Conservation (phyloP, 2,329 filamentous ascomycete genomes). For the Fusarium nygamai region DNA sequence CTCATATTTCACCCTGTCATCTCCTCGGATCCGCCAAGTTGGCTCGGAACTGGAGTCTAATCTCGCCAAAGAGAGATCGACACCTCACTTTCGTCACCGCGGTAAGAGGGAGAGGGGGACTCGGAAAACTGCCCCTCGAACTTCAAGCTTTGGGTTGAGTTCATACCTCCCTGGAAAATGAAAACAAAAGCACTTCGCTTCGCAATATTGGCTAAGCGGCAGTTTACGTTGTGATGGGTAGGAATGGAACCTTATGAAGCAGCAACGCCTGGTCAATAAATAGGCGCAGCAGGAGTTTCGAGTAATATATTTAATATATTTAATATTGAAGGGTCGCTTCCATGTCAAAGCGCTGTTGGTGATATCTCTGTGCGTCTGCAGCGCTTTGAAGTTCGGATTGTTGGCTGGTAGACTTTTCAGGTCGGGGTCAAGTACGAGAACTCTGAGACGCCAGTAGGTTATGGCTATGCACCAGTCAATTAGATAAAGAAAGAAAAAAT, state of each 20-base stretch:
- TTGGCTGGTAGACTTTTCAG: background rate
- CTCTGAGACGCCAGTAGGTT: no score
- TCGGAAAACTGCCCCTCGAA: background rate
- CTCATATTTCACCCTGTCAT: background rate
- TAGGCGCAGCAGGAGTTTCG: background rate
- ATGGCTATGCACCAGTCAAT: background rate
- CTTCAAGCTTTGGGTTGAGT: background rate
- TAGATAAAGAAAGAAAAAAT: background rate
- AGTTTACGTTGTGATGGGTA: background rate
- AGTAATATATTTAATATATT: no score
- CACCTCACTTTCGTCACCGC: conserved; percentile 16
- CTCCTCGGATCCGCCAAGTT: conserved; percentile 7
- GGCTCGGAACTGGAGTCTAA: conserved; percentile 13
- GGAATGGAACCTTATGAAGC: background rate
- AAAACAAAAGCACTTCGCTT: background rate
- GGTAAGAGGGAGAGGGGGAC: conserved; percentile 7
- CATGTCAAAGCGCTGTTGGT: background rate
- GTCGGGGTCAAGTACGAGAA: background rate
- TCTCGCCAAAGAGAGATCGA: conserved; percentile 13
- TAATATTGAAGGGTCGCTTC: background rate
- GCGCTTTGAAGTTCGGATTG: background rate
- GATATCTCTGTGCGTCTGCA: background rate
- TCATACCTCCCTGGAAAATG: background rate
- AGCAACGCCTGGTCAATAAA: background rate
- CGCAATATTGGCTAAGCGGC: background rate